phyloP scores from a whole-genome alignment of 306 rosid genomes.

The Pachyrhizus erosus region DNA sequence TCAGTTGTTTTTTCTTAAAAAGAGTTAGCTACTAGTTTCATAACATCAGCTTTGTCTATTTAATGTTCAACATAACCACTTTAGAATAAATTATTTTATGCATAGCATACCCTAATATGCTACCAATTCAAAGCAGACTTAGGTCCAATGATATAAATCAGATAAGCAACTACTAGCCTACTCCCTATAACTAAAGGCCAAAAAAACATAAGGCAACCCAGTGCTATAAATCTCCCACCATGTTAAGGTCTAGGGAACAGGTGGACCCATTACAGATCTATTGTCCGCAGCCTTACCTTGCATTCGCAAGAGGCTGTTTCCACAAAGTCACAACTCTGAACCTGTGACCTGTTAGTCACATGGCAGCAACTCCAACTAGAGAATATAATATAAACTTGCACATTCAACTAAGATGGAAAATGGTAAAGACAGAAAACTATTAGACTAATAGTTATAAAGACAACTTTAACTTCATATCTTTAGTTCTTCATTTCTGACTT shows the following conservation, averaged over 20 bases:
- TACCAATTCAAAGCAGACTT: background rate
- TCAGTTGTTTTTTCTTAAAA: background rate
- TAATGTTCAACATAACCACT: background rate
- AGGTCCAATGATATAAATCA: background rate
- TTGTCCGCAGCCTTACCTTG: background rate
- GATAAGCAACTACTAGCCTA: background rate
- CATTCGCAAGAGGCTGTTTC: background rate
- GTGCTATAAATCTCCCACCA: background rate
- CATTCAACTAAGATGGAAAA: background rate
- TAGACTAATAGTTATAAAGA: background rate
- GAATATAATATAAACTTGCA: background rate
- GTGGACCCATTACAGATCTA: background rate
- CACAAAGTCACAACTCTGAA: too few relatives aligned
- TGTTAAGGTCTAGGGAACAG: background rate
- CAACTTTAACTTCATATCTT: background rate
- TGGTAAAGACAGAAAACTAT: background rate
- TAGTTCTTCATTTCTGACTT: background rate
- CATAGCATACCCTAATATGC: background rate
- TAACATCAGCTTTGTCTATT: background rate
- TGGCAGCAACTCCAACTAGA: too few relatives aligned
- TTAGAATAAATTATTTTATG: background rate
- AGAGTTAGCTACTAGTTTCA: background rate
- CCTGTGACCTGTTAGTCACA: too few relatives aligned
- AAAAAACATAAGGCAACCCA: background rate
- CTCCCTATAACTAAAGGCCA: background rate